These are phyloP conservation scores for Rubia tinctorum DNA, from an alignment of 305 asterid species.

Conservation along the genomic window DNA sequence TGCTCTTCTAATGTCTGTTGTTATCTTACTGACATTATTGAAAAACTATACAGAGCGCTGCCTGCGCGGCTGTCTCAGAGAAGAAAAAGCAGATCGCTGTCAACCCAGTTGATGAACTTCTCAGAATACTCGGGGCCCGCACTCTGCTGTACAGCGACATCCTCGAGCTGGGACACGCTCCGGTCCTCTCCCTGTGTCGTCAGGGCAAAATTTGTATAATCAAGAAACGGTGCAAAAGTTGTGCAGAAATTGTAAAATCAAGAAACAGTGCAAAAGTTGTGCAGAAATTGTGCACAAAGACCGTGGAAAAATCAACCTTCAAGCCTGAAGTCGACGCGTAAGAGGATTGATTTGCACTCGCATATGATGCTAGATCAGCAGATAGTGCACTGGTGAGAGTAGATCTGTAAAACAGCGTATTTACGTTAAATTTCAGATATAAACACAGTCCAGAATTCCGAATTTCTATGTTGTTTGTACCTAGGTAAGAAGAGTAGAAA, in stretches of 20 bases:
- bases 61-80: neutral
- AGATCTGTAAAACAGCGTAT: slow-evolving; percentile 49
- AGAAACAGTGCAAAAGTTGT: neutral
- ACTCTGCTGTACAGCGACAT: slow-evolving; percentile 23
- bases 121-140: slow-evolving; percentile 44
- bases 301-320: slow-evolving; percentile 43
- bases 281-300: neutral
- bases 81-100: slow-evolving; percentile 47
- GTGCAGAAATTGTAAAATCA: too few species aligned
- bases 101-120: slow-evolving; percentile 67
- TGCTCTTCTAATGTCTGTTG: neutral
- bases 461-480: neutral
- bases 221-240: neutral
- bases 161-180: slow-evolving; percentile 28
- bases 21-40: neutral
- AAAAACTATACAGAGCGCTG: neutral
- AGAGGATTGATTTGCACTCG: slow-evolving; percentile 31
- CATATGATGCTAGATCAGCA: slow-evolving; percentile 37
- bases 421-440: neutral
- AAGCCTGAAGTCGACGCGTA: slow-evolving; percentile 41
- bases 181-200: slow-evolving; percentile 45
- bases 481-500: slow-evolving; percentile 1
- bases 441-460: neutral
- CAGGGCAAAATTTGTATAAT: too few species aligned
- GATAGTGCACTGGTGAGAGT: slow-evolving; percentile 44